phyloP scores from a whole-genome alignment of 441 rosid genomes.

The Gossypium gossypioides region DNA sequence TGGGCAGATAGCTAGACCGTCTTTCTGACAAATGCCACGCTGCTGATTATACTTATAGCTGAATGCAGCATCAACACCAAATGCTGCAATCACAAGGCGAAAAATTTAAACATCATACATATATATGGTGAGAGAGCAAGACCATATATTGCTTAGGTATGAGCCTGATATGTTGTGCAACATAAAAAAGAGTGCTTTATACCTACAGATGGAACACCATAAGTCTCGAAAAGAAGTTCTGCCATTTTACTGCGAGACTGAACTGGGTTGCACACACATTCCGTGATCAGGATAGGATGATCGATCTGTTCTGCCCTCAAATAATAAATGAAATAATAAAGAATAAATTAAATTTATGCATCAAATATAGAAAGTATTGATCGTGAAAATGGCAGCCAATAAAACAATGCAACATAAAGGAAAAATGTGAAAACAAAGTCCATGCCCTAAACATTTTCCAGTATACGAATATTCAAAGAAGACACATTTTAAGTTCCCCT shows the following conservation, averaged over 20 bases:
- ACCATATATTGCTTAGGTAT: constrained; percentile 4
- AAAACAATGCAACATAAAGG: neutral
- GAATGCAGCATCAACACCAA: constrained; percentile 91
- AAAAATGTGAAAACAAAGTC: neutral
- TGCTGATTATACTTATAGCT: constrained; percentile 83
- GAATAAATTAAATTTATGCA: neutral
- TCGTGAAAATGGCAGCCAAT: neutral
- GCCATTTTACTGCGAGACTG: constrained; percentile 93
- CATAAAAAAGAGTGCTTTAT: constrained; percentile 13
- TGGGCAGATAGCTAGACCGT: constrained; percentile 74
- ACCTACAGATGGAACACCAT: constrained; percentile 93
- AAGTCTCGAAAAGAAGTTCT: constrained; percentile 83
- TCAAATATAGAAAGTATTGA: neutral
- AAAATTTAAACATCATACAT: neutral
- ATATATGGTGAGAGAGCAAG: neutral
- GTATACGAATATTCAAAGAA: neutral
- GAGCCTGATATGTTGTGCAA: neutral
- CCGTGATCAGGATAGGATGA: constrained; percentile 86
- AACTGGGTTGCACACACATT: constrained; percentile 86
- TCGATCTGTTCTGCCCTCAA: constrained; percentile 22
- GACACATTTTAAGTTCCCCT: neutral
- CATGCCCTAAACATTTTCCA: neutral
- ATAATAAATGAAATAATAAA: neutral
- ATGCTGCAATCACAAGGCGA: constrained; percentile 38
- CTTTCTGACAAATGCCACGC: constrained; percentile 60